Evolutionary conservation across 2,329 filamentous ascomycete genomes (phyloP), one percentile per base, ranked within the genome.

Genomic region (Eurotiales sp.): DNA sequence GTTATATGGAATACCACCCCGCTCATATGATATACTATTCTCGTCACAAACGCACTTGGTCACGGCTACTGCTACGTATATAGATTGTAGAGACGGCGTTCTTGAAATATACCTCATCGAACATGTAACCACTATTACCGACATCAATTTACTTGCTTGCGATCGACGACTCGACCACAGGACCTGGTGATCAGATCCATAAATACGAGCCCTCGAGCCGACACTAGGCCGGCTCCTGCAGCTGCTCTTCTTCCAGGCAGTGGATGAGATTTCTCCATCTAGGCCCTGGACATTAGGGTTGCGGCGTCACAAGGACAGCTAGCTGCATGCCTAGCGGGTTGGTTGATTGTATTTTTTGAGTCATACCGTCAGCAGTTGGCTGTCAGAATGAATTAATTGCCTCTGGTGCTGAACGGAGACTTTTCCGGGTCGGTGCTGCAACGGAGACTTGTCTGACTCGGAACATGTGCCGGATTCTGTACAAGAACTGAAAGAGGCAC

Each of bases 231-330:
- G 15, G 8, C n/a, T 36, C n/a, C 32, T 36, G n/a, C 32, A 36
- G 32, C 4, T n/a, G 30, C 30, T 29, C 6, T 29, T n/a, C n/a
- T n/a, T n/a, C n/a, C n/a, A n/a, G 25, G 25, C 25, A 29, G 25
- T 29, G 30, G 12, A n/a, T n/a, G n/a, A n/a, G n/a, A n/a, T 15
- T 5, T n/a, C 12, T 25, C 8, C 14, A 29, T 49, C 46, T 42
- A 49, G 46, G 32, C 39, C 27, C 25, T 41, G 14, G 10, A 36
- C 32, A 27, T 25, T 41, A 49, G 37, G 46, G 39, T 32, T 42
- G 46, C 25, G 46, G 27, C 39, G 39, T 49, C 46, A 49, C 46
- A 49, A 34, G 46, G 37, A 42, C 46, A 42, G 17, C 5, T 22
- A 17, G 14, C 6, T 41, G 30, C 27, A 8, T 8, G 6, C 6